phyloP scores from a whole-genome alignment of 225 moss, liverwort and hornwort genomes.

The Sphagnum tenellum region DNA sequence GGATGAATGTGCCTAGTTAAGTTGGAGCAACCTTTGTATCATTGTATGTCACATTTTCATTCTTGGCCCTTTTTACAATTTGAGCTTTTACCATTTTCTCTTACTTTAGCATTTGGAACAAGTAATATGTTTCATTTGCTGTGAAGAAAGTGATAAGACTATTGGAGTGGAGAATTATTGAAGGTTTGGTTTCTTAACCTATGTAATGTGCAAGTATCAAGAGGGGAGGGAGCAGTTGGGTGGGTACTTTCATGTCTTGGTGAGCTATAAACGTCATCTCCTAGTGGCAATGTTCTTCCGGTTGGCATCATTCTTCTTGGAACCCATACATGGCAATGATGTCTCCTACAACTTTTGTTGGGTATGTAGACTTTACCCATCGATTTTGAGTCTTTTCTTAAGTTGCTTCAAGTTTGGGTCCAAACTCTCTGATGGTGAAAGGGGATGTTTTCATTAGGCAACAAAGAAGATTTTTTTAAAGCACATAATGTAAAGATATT shows the following conservation, averaged over 20 bases:
- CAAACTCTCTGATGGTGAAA: neutral
- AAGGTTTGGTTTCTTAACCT: no score
- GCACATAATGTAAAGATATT: slow-evolving; percentile 10
- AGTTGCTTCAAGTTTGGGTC: no score
- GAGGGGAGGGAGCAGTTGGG: slow-evolving; percentile 57
- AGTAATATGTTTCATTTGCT: no score
- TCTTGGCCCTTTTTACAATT: neutral
- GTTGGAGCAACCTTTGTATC: slow-evolving; percentile 44
- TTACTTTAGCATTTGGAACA: no score
- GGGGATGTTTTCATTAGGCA: slow-evolving; percentile 5
- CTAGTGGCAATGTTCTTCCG: slow-evolving; percentile 26
- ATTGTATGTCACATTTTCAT: slow-evolving; percentile 17
- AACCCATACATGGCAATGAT: slow-evolving; percentile 37
- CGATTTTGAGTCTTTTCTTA: neutral
- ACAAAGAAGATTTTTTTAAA: slow-evolving; percentile 25
- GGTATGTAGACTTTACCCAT: slow-evolving; percentile 23
- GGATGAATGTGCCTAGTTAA: slow-evolving; percentile 30
- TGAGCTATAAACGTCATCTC: slow-evolving; percentile 8
- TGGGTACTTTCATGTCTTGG: slow-evolving; percentile 50
- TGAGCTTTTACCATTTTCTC: no score
- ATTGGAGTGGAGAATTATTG: no score
- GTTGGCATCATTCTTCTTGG: slow-evolving; percentile 53
- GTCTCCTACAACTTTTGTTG: slow-evolving; percentile 47
- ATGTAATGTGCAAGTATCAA: slow-evolving; percentile 30
- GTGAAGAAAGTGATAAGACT: no score